Conservation (phyloP, 169 alveolate genomes). For the Eimeria praecox region DNA sequence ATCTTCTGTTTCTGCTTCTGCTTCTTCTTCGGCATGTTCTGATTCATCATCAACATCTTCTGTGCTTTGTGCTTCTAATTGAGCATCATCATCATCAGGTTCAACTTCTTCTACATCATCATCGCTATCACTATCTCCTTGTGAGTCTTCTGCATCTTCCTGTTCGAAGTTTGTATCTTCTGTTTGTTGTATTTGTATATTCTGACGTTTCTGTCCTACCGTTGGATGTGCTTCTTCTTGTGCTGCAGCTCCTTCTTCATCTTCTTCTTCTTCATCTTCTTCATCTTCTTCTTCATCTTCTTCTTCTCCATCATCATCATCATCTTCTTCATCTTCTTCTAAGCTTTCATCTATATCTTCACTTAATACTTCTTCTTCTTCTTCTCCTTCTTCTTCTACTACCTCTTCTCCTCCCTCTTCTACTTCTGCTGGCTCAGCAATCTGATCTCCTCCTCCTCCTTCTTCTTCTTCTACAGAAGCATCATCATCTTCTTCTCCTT, state of each 20-base stretch:
- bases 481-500: conserved; percentile 36
- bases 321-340: conserved; percentile 7
- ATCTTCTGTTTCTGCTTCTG: too few relatives aligned
- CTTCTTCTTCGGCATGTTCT: conserved; percentile 39
- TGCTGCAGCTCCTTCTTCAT: background rate
- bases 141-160: background rate
- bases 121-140: conserved; percentile 38
- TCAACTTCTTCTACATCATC: conserved; percentile 55
- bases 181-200: conserved; percentile 8
- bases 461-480: conserved; percentile 19
- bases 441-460: conserved; percentile 2
- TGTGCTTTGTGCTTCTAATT: conserved; percentile 20
- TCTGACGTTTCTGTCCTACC: background rate
- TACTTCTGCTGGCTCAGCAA: background rate
- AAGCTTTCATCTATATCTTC: conserved; percentile 20
- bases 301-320: background rate
- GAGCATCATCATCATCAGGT: conserved; percentile 35
- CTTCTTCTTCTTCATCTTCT: conserved; percentile 38
- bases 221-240: background rate
- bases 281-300: background rate
- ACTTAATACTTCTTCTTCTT: conserved; percentile 18
- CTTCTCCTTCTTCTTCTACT: conserved; percentile 50
- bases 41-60: conserved; percentile 38
- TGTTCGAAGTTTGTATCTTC: background rate
- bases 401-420: conserved; percentile 61